Percentiles rank a stretch among this genome's conserved stretches.
Evolutionary conservation across 1,139 yeast genomes (phyloP).

Genomic region (Saccharomyces hybrid): DNA sequence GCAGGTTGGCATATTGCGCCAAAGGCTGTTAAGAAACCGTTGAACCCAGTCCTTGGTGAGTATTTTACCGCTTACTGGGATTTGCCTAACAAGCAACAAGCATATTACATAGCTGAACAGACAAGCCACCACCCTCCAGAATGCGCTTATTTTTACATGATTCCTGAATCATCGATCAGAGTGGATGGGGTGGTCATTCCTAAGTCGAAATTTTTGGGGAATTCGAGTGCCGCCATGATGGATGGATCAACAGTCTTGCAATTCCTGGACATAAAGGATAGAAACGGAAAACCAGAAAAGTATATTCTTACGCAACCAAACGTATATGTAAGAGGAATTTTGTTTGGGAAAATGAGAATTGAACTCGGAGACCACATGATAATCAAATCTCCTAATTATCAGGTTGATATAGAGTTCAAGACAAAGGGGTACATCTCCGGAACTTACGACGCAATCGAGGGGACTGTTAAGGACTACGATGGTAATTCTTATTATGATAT

Average conservation of each 20-base stretch:
- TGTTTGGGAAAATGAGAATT: conserved; percentile 80
- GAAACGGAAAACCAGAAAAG: conserved; percentile 45
- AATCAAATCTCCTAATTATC: conserved; percentile 54
- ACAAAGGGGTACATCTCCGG: conserved; percentile 93
- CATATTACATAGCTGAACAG: conserved; percentile 85
- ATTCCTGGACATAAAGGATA: conserved; percentile 51
- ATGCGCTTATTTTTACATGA: conserved; percentile 81
- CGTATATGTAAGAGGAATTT: conserved; percentile 88
- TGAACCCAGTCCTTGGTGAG: conserved; percentile 91
- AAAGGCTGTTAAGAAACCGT: conserved; percentile 93
- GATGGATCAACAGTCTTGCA: conserved; percentile 77
- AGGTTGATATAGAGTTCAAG: conserved; percentile 85
- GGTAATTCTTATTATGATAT: conserved; percentile 57
- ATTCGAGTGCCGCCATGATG: conserved; percentile 95
- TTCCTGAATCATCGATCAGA: conserved; percentile 73
- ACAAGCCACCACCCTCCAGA: conserved; percentile 98
- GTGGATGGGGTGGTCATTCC: conserved; percentile 89
- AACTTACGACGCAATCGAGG: conserved; percentile 82
- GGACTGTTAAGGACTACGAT: conserved; percentile 49
- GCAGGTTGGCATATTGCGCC: conserved; percentile 98
- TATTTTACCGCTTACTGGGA: conserved; percentile 90
- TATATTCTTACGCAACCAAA: conserved; percentile 88
- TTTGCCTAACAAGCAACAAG: conserved; percentile 57
- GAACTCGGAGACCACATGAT: conserved; percentile 89
- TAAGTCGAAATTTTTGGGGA: conserved; percentile 80